Evolutionary conservation across 2,329 filamentous ascomycete genomes (phyloP), one percentile per base, ranked within the genome.

Genomic region (Scedosporium boydii): DNA sequence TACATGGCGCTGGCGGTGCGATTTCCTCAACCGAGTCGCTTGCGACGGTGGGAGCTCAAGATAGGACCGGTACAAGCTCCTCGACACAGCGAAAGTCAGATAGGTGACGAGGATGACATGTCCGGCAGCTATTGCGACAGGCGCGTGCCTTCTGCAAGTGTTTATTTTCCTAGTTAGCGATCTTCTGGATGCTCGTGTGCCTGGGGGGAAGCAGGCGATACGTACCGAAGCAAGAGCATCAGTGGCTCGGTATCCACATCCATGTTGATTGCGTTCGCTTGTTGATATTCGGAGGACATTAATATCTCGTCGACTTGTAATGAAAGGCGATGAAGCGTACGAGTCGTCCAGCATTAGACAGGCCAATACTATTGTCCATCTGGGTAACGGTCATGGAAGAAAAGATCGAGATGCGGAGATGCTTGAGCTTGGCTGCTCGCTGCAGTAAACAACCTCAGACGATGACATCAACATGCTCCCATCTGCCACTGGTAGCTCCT

Each of bases 11-110:
- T 63, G 68, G 55, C 74, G 67, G 26, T 68, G 66, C 53, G 65
- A 64, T 55, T 71, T 63, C 42, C 73, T 70, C 62, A 69, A 66
- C 58, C 74, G 68, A 34, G 74, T 75, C n/a, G 70, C 69, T 64
- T 75, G 72, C 3, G 73, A 70, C 9, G 74, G 73, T 18, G 70
- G 69, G 41, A 76, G 67, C 34, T 66, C 61, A 6, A 62, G 66
- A 61, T 70, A 69, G 6, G 69, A 68, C 41, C 62, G 64, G 61
- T 67, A 65, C 51, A 71, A 67, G 64, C 68, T 66, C 44, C 66
- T 64, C 12, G 55, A 65, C 27, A 70, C 68, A 61, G 65, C 62
- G 38, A 66, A 60, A 23, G 64, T 65, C 16, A 70, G 61, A 59
- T 63, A 66, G 34, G 63, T 60, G 4, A 66, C 62, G 27, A 64